A percentile compares a stretch with the other conserved stretches of the same genome.
These are phyloP conservation scores for Lyophyllum shimeji DNA, from an alignment of 768 basidiomycete genomes.

Conservation along the genomic window DNA sequence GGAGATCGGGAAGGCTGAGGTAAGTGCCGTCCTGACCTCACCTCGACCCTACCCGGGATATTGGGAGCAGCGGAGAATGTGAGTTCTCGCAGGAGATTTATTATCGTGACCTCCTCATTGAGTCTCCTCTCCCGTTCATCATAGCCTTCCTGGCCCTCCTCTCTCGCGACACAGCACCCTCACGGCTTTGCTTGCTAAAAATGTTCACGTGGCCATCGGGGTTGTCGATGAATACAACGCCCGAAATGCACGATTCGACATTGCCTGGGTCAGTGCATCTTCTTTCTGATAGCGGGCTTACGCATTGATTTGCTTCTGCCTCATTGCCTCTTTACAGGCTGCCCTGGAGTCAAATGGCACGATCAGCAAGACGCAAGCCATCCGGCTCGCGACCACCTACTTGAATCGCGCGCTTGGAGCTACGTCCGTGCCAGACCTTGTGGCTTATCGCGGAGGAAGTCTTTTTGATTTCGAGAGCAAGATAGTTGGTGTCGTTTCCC, in stretches of 20 bases:
- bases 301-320: neutral
- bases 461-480: constrained; percentile 44
- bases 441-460: constrained; percentile 39
- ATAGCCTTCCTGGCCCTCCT: constrained; percentile 70
- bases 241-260: constrained; percentile 69
- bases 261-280: constrained; percentile 45
- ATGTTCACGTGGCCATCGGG: constrained; percentile 66
- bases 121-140: neutral
- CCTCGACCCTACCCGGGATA: constrained; percentile 58
- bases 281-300: neutral
- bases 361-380: constrained; percentile 36
- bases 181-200: constrained; percentile 50
- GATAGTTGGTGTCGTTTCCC: constrained; percentile 41
- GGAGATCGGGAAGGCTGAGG: constrained; percentile 56
- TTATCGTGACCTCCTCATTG: neutral
- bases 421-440: constrained; percentile 37
- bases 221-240: constrained; percentile 60
- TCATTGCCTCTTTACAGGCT: constrained; percentile 15
- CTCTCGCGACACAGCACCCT: constrained; percentile 55
- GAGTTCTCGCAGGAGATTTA: constrained; percentile 22
- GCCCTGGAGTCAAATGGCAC: constrained; percentile 34
- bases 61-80: constrained; percentile 72
- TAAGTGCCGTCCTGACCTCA: constrained; percentile 72
- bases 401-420: constrained; percentile 32
- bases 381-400: constrained; percentile 19